Conservation (phyloP, 352 stramenopile genomes). For the Phytophthora rubi region DNA sequence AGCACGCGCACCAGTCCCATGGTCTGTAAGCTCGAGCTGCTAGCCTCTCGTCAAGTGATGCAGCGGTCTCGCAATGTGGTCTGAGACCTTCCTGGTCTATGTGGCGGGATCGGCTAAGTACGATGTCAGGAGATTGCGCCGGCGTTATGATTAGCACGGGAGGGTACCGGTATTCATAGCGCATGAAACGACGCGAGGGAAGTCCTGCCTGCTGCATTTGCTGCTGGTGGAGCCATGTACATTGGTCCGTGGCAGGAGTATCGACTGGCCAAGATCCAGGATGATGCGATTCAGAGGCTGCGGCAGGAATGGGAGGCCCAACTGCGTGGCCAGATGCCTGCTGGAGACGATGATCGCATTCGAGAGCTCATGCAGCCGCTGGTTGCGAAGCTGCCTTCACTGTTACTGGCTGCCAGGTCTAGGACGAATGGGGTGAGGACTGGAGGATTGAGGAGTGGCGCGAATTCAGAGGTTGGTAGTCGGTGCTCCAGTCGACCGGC, state of each 20-base stretch:
- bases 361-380: conserved; percentile 83
- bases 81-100: conserved; percentile 20
- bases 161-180: conserved; percentile 26
- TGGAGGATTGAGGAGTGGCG: conserved; percentile 9
- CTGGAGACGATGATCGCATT: conserved; percentile 60
- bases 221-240: conserved; percentile 55
- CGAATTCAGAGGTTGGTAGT: conserved; percentile 21
- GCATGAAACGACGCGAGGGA: conserved; percentile 27
- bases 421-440: conserved; percentile 14
- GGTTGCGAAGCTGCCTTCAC: conserved; percentile 67
- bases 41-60: conserved; percentile 10
- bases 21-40: conserved; percentile 2
- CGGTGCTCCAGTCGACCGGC: conserved; percentile 32
- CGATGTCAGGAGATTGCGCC: conserved; percentile 13
- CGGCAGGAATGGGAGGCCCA: conserved; percentile 71
- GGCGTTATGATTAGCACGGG: conserved; percentile 22
- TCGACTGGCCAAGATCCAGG: conserved; percentile 84
- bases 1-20: conserved; percentile 31
- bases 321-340: conserved; percentile 54
- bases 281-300: conserved; percentile 75
- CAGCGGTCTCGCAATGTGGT: conserved; percentile 3
- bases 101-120: conserved; percentile 25
- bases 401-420: conserved; percentile 65
- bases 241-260: conserved; percentile 90
- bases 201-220: conserved; percentile 5